Evolutionary conservation across 1,284 basidiomycete genomes (phyloP).

Genomic region (Malassezia pachydermatis): DNA sequence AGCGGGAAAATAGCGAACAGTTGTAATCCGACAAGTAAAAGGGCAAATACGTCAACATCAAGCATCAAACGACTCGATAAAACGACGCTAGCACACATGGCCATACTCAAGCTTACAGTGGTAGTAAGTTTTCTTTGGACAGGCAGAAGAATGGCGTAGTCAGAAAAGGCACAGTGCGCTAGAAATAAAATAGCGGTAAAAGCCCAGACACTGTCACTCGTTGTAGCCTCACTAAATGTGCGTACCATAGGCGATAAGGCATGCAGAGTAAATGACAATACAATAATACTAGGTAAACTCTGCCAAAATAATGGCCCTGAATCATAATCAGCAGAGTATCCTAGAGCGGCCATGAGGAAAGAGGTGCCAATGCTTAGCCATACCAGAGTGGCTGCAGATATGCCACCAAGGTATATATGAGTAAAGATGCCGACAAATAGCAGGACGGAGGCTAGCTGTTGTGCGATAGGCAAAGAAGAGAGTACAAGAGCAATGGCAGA

Average conservation of each 20-base stretch:
- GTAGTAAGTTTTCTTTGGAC: slow-evolving; percentile 50
- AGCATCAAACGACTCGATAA: slow-evolving; percentile 76
- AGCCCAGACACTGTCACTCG: slow-evolving; percentile 93
- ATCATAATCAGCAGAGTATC: not conserved
- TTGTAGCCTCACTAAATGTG: slow-evolving; percentile 85
- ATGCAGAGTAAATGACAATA: slow-evolving; percentile 77
- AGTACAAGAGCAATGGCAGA: slow-evolving; percentile 69
- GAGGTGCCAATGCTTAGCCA: not conserved
- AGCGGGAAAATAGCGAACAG: slow-evolving; percentile 30
- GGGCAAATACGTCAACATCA: slow-evolving; percentile 76
- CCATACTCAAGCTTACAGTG: slow-evolving; percentile 85
- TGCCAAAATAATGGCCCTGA: not conserved
- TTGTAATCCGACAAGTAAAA: slow-evolving; percentile 66
- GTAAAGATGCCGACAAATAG: slow-evolving; percentile 29
- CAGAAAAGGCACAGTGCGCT: slow-evolving; percentile 59
- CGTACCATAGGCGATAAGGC: slow-evolving; percentile 80
- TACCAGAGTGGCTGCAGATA: slow-evolving; percentile 13
- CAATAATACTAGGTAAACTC: slow-evolving; percentile 27
- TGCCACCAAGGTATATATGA: slow-evolving; percentile 21
- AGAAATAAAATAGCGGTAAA: slow-evolving; percentile 61
- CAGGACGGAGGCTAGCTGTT: slow-evolving; percentile 22
- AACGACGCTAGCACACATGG: slow-evolving; percentile 84
- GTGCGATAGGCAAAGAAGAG: slow-evolving; percentile 41
- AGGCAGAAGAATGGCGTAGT: slow-evolving; percentile 51
- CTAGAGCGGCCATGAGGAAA: not conserved